Evolutionary conservation across 2,329 filamentous ascomycete genomes (phyloP).

Genomic region (Fusarium sp.): DNA sequence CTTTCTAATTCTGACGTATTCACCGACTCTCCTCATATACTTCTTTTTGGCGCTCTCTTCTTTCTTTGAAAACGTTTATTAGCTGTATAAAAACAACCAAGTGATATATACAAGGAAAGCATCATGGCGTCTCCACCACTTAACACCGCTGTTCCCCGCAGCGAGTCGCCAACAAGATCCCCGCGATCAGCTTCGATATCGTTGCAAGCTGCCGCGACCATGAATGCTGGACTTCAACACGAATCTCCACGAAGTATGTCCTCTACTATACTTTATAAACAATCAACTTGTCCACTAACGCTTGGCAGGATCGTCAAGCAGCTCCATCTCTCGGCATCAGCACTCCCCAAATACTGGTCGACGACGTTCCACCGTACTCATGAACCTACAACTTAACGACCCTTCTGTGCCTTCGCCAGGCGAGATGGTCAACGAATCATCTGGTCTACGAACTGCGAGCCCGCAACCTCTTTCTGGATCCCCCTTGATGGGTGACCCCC

Average conservation of each 20-base stretch:
- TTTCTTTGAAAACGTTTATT: neutral
- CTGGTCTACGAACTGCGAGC: conserved; percentile 50
- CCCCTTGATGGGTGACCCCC: conserved; percentile 63
- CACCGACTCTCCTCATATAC: conserved; percentile 9
- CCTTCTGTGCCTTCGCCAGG: conserved; percentile 74
- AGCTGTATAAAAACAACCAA: neutral
- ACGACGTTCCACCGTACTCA: conserved; percentile 75
- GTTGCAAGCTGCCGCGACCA: conserved; percentile 79
- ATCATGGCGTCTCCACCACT: conserved; percentile 50
- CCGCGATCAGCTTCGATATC: conserved; percentile 75
- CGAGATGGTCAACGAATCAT: conserved; percentile 69
- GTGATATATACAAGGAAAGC: neutral
- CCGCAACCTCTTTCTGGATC: conserved; percentile 62
- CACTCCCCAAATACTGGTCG: conserved; percentile 63
- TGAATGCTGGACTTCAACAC: conserved; percentile 80
- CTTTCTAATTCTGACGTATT: conserved; percentile 22
- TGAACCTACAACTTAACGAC: conserved; percentile 81
- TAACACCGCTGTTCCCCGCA: conserved; percentile 41
- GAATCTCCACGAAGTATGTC: conserved; percentile 69
- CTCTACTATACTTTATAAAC: neutral
- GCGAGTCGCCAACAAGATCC: conserved; percentile 68
- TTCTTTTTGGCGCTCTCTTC: neutral
- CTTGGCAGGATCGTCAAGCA: conserved; percentile 62
- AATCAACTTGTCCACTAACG: conserved; percentile 13
- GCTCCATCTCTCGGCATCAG: conserved; percentile 60